Base-by-base conservation (phyloP, 352 stramenopile genomes). In the Globisporangium solare region DNA sequence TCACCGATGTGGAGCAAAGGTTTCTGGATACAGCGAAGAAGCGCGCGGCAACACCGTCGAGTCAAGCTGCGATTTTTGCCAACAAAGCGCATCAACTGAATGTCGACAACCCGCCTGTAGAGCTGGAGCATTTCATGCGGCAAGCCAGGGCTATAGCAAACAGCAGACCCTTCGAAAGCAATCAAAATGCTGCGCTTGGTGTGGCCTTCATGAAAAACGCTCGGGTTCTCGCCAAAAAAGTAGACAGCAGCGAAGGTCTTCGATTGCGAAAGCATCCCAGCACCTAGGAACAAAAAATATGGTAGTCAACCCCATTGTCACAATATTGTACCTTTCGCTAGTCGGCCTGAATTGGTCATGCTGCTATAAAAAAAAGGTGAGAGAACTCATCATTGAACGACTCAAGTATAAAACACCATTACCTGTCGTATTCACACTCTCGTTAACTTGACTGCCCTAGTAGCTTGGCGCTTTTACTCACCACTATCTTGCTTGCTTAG, bases 101-200 rank as follows among this genome's bases (percentile, higher is more conserved):
- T 35, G 24, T 22, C 0, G 58, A 64, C 22, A 39, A 55, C 3
- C 58, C 58, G 0, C 58, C 58, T 1, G 35, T n/a, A 7, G 51
- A 55, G 45, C 52, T 64, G 10, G 58, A 64, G 58, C 22, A 40
- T 2, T 64, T 64, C 45, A 64, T 64, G 58, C 58, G 51, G 6
- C 51, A 52, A 10, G 45, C 58, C 10, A 54, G 32, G 31, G 51
- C 51, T 14, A 37, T 64, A 21, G 51, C 58, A 27, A 50, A 24
- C 13, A 47, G 52, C 35, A 58, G 56, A 27, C 31, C 14, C 24
- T 18, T 32, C 20, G 20, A 51, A 32, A 51, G 11, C 20, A 35
- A 35, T 18, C 20, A 35, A 35, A 51, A 32, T 27, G 11, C 46
- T 35, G 24, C 46, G n/a, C 3, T 32, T 24, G 46, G n/a, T 24